These are phyloP conservation scores for Colletotrichum gigasporum DNA, from an alignment of 2,329 filamentous ascomycete genomes.

Conservation along the genomic window DNA sequence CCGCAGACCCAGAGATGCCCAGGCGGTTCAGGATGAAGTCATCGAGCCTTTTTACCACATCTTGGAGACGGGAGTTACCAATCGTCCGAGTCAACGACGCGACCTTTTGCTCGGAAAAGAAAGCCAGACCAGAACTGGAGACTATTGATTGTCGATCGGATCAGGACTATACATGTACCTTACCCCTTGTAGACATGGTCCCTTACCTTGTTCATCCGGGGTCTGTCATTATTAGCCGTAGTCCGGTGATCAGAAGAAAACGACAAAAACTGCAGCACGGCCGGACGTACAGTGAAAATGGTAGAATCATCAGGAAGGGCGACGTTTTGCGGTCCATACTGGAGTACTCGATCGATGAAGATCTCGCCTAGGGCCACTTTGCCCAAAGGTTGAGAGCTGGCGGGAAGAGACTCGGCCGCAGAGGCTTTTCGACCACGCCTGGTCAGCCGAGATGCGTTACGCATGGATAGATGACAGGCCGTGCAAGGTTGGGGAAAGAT, in stretches of 20 bases:
- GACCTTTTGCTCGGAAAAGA: slow-evolving; percentile 46
- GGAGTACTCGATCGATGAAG: slow-evolving; percentile 5
- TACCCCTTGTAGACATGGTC: too few species aligned
- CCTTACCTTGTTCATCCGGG: not conserved
- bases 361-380: not conserved
- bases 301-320: not conserved
- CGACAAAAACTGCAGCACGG: too few species aligned
- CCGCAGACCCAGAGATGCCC: not conserved
- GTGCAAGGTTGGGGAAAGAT: not conserved
- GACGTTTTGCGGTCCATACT: not conserved
- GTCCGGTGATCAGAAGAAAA: too few species aligned
- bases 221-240: too few species aligned
- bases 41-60: slow-evolving; percentile 31
- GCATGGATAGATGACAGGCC: not conserved
- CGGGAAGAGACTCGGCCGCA: not conserved
- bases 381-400: not conserved
- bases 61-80: slow-evolving; percentile 25
- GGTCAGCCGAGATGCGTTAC: not conserved
- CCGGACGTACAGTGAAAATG: not conserved
- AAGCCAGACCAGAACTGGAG: slow-evolving; percentile 39
- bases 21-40: slow-evolving; percentile 15
- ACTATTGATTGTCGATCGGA: slow-evolving; percentile 5
- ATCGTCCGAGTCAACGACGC: slow-evolving; percentile 36
- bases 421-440: too few species aligned
- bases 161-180: too few species aligned